These are phyloP conservation scores for Sphaerosporella brunnea DNA, from an alignment of 495 filamentous ascomycete genomes.

Conservation along the genomic window DNA sequence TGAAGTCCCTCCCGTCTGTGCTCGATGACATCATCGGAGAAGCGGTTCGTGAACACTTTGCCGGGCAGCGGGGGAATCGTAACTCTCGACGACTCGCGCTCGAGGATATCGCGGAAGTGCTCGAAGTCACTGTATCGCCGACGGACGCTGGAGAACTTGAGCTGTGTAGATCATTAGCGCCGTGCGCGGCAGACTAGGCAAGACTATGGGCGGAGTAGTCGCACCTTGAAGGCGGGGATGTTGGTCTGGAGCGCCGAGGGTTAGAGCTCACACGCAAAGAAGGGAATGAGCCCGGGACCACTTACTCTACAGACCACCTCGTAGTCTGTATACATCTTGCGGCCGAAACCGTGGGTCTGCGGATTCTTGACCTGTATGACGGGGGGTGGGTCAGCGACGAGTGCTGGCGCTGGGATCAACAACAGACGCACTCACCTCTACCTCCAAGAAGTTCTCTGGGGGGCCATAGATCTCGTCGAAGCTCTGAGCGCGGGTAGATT, in stretches of 20 bases:
- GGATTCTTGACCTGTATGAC: conserved; percentile 87
- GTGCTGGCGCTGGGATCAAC: too few species aligned
- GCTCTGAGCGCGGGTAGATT: conserved; percentile 53
- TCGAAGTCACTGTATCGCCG: conserved; percentile 95
- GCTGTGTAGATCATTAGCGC: conserved; percentile 8
- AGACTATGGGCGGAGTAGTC: conserved; percentile 11
- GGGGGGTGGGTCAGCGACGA: conserved; percentile 1
- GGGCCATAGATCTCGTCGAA: conserved; percentile 99
- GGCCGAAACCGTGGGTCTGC: conserved; percentile 83
- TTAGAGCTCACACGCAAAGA: background rate
- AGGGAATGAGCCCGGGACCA: background rate
- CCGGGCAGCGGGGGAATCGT: conserved; percentile 91
- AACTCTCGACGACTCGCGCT: conserved; percentile 83
- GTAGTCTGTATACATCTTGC: conserved; percentile 96
- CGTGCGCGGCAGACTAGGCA: background rate
- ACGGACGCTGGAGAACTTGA: conserved; percentile 60
- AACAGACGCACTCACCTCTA: conserved; percentile 58
- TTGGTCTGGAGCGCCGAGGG: conserved; percentile 41
- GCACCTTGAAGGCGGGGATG: conserved; percentile 93
- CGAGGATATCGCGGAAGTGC: conserved; percentile 94
- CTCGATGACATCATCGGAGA: conserved; percentile 97
- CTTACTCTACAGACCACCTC: conserved; percentile 67
- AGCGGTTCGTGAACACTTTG: conserved; percentile 96
- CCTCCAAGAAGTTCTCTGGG: conserved; percentile 96
- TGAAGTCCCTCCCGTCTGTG: conserved; percentile 80